A percentile compares a stretch with the other conserved stretches of the same genome.
These are phyloP conservation scores for Pestalotiopsis sp. DNA, from an alignment of 2,329 filamentous ascomycete genomes.

Conservation along the genomic window DNA sequence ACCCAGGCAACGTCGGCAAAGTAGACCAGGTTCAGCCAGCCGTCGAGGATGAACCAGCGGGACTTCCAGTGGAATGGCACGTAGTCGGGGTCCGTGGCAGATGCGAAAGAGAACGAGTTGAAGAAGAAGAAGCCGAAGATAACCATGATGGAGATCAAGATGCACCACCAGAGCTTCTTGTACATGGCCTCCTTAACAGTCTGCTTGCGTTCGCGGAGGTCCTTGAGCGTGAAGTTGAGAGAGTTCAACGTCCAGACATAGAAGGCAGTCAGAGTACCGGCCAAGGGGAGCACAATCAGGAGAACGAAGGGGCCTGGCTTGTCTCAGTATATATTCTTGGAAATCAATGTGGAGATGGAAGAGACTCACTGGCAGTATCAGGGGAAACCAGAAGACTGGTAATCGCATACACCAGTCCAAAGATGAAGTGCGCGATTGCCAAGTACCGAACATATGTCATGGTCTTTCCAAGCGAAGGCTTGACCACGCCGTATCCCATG, in stretches of 20 bases:
- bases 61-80: slow-evolving; percentile 97
- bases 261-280: slow-evolving; percentile 90
- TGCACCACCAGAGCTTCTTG: slow-evolving; percentile 98
- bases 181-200: slow-evolving; percentile 95
- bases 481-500: slow-evolving; percentile 99
- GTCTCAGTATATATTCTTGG: slow-evolving; percentile 22
- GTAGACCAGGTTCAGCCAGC: slow-evolving; percentile 96
- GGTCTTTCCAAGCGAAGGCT: slow-evolving; percentile 84
- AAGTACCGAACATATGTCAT: slow-evolving; percentile 95
- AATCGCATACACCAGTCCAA: slow-evolving; percentile 90
- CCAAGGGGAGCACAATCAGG: slow-evolving; percentile 89
- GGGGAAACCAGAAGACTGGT: slow-evolving; percentile 88
- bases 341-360: not conserved
- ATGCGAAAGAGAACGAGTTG: slow-evolving; percentile 94
- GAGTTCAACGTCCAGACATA: slow-evolving; percentile 99
- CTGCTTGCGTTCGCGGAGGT: slow-evolving; percentile 92
- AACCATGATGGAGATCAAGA: slow-evolving; percentile 86
- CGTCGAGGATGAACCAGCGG: slow-evolving; percentile 95
- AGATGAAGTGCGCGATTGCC: slow-evolving; percentile 90
- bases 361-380: slow-evolving; percentile 70
- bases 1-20: slow-evolving; percentile 91
- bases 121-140: slow-evolving; percentile 99
- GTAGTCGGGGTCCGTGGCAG: slow-evolving; percentile 81
- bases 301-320: slow-evolving; percentile 78
- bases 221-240: slow-evolving; percentile 91